Evolutionary conservation across 176 grass and related monocot species (phyloP).

Genomic region (Musa itinerans): DNA sequence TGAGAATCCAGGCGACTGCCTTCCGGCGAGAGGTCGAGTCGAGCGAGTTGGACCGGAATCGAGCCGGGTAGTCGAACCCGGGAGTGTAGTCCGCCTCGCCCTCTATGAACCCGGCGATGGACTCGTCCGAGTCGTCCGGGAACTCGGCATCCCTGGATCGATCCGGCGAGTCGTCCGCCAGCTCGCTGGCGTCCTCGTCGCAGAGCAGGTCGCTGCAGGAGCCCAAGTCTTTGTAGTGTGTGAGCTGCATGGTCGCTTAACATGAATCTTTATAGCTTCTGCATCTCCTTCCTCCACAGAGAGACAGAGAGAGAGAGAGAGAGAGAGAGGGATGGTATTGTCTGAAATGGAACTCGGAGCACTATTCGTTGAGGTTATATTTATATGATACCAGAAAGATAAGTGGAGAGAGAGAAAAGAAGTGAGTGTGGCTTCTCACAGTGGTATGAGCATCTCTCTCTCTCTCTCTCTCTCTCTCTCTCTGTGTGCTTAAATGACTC

Average conservation of each 20-base stretch:
- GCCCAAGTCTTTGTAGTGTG: background rate
- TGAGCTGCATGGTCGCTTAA: background rate
- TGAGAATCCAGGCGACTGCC: slow-evolving; percentile 72
- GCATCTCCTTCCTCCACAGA: no score
- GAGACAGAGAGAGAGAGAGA: background rate
- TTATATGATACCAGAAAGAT: no score
- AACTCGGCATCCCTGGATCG: background rate
- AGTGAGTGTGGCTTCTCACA: no score
- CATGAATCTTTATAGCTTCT: background rate
- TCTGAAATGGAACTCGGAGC: no score
- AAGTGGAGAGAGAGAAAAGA: no score
- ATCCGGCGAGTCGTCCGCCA: background rate
- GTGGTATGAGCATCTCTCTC: no score
- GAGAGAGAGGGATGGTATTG: background rate
- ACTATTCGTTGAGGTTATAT: no score
- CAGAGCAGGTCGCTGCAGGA: slow-evolving; percentile 19
- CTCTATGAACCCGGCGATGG: background rate
- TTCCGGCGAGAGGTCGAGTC: slow-evolving; percentile 47
- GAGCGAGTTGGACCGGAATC: slow-evolving; percentile 51
- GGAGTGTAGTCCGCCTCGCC: slow-evolving; percentile 31
- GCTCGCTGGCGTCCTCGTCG: background rate
- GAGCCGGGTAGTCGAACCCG: slow-evolving; percentile 40
- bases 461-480: no score
- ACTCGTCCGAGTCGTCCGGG: background rate
- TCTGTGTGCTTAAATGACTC: no score